These are phyloP conservation scores for Yamadazyma olivae DNA, from an alignment of 805 yeast species.

Conservation along the genomic window DNA sequence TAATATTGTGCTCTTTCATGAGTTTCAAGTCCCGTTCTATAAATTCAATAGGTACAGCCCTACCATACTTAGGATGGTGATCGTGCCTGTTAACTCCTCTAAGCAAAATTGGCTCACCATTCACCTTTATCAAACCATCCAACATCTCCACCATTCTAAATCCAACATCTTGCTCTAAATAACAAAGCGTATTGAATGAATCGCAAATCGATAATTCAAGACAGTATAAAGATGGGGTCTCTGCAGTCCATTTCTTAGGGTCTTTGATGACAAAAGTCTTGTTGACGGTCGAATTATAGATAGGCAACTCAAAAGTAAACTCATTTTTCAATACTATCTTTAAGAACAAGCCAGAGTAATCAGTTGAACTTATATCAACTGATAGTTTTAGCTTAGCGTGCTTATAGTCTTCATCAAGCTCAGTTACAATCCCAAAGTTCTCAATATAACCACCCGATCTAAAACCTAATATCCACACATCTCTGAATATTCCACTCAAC, in stretches of 20 bases:
- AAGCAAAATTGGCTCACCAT: constrained; percentile 24
- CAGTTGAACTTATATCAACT: background rate
- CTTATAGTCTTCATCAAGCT: constrained; percentile 11
- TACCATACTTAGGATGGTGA: constrained; percentile 28
- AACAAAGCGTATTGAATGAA: constrained; percentile 10
- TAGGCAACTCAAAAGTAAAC: background rate
- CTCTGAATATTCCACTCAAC: constrained; percentile 37
- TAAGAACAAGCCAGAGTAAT: background rate
- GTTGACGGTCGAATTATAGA: background rate
- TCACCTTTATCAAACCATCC: constrained; percentile 23
- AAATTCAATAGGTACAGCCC: constrained; percentile 33
- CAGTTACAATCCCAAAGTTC: constrained; percentile 22
- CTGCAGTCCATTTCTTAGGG: constrained; percentile 33
- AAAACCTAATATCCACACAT: constrained; percentile 26
- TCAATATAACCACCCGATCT: constrained; percentile 22
- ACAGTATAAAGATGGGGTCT: constrained; percentile 24
- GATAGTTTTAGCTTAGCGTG: constrained; percentile 1
- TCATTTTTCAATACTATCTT: constrained; percentile 1
- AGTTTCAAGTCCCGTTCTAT: constrained; percentile 24
- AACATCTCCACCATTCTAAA: constrained; percentile 23
- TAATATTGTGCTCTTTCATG: constrained; percentile 33
- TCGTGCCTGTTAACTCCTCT: constrained; percentile 37
- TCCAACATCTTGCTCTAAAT: constrained; percentile 22
- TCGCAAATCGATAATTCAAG: constrained; percentile 14
- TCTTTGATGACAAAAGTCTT: constrained; percentile 8